Evolutionary conservation across 495 filamentous ascomycete genomes (phyloP), one percentile per base, ranked within the genome.

Genomic region (Aspergillus bridgeri): DNA sequence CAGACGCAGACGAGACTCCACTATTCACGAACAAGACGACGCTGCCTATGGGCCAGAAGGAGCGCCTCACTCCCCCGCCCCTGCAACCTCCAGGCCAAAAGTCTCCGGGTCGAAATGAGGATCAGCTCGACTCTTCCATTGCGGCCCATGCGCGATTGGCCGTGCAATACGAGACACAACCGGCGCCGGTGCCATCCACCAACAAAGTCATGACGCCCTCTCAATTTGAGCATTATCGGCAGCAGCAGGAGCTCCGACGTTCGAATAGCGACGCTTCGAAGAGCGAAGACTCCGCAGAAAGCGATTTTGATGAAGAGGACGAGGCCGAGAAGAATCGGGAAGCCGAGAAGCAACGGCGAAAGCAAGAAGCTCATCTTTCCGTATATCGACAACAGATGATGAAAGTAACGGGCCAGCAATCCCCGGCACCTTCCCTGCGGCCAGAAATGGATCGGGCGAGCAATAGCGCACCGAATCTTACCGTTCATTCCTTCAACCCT

Each of bases 351-450:
- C 89, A 92, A 60, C 82, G 93, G 57, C 81, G 85, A 57, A 95
- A 93, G 74, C 92, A 96, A 64, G 91, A 96, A 66, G 93, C 92
- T 9, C 90, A 95, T 69, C 81, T 96, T 69, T 79, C 91, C 13
- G 86, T 97, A 7, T 96, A 96, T 67, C 84, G 94, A 48, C 93
- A 97, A 67, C 88, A 93, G 69, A 96, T 97, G 91, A 95, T 91
- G 90, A 96, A 96, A 66, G 87, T 95, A 19, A 96, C 91, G 7
- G 92, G 92, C 49, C 89, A 90, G 62, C 69, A 78, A 53, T 81
- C 79, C 49, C 65, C 79, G 1, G 79, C 71, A 60, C 69, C 69
- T 19, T 63, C 66, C 6, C 66, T 76, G 9, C 76, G 74, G 21
- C 74, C 77, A 29, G 67, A 68, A 23, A 62, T 72, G 64, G 75